These are phyloP conservation scores for Prinsepia uniflora DNA, from an alignment of 306 rosid genomes.

Conservation along the genomic window DNA sequence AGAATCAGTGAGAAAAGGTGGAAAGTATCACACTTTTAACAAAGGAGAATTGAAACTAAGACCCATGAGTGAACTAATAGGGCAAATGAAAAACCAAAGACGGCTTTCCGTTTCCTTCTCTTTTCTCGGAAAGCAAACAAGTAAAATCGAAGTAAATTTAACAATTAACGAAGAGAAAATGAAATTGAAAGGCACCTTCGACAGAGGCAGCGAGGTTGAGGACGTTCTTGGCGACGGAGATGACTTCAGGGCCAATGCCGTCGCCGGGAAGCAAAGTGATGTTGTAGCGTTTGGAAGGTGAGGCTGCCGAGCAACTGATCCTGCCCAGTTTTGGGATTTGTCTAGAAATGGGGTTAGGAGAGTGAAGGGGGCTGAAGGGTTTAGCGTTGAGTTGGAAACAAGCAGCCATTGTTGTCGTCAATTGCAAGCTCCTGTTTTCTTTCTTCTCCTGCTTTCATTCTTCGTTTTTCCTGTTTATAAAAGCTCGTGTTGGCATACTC, in stretches of 20 bases:
- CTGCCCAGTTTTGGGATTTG: conserved; percentile 19
- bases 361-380: conserved; percentile 17
- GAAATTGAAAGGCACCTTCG: conserved; percentile 42
- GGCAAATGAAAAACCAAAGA: neutral
- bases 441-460: too few relatives aligned
- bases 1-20: neutral
- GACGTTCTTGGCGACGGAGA: conserved; percentile 74
- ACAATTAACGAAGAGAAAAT: neutral
- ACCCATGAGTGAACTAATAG: too few relatives aligned
- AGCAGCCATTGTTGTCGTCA: conserved; percentile 43
- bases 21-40: neutral
- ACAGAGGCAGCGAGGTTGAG: conserved; percentile 60
- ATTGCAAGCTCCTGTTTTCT: neutral
- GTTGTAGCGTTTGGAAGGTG: conserved; percentile 51
- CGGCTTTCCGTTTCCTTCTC: neutral
- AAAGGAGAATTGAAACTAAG: neutral
- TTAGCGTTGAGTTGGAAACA: conserved; percentile 37
- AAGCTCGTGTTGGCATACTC: too few relatives aligned
- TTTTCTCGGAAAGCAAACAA: conserved; percentile 1
- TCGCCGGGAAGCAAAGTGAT: conserved; percentile 89
- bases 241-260: conserved; percentile 90
- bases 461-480: too few relatives aligned
- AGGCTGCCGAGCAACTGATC: conserved; percentile 44
- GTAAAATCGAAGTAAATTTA: neutral
- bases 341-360: conserved; percentile 12